Conservation (phyloP, 73 alveolate genomes). For the Paramecium tetraurelia region DNA sequence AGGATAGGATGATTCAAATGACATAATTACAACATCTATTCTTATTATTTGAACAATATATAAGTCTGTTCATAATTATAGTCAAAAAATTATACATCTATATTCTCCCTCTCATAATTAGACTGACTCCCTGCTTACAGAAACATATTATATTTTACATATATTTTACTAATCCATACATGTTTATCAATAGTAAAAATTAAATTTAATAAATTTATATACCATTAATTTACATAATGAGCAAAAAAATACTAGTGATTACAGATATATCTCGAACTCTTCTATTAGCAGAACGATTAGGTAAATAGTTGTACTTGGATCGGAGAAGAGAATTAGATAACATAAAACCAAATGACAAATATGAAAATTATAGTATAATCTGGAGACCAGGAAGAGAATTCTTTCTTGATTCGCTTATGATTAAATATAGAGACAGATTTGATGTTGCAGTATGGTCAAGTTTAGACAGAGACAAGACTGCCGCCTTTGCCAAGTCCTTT, state of each 20-base stretch:
- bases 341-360: conserved; percentile 51
- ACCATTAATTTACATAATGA: background rate
- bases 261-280: background rate
- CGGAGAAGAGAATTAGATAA: conserved; percentile 14
- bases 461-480: conserved; percentile 50
- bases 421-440: background rate
- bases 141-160: too few relatives aligned
- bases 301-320: background rate
- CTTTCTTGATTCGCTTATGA: conserved; percentile 44
- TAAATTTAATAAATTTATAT: conserved; percentile 2
- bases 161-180: too few relatives aligned
- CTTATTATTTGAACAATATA: too few relatives aligned
- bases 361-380: conserved; percentile 8
- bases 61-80: too few relatives aligned
- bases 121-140: background rate
- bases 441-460: conserved; percentile 60
- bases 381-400: conserved; percentile 54
- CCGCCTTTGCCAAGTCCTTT: conserved; percentile 52
- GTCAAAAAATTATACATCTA: too few relatives aligned
- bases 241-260: background rate
- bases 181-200: background rate
- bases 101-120: too few relatives aligned
- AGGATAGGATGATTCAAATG: too few relatives aligned
- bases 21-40: too few relatives aligned
- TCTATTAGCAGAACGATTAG: background rate